Evolutionary conservation across 2,329 filamentous ascomycete genomes (phyloP).

Genomic region (Fusarium floridanum): DNA sequence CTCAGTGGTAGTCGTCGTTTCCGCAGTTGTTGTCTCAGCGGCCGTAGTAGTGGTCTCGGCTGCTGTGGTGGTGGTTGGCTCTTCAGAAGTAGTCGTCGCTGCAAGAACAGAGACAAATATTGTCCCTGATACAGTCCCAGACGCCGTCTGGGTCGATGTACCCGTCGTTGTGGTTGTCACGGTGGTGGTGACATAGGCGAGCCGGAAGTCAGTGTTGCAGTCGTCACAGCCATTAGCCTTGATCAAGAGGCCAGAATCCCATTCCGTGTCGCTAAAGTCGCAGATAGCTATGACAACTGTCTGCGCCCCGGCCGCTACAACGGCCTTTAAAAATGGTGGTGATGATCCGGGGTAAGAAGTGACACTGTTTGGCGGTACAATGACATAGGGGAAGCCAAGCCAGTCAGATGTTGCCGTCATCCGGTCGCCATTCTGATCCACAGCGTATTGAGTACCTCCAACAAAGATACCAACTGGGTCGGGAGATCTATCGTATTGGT

Average conservation of each 20-base stretch:
- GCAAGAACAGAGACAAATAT: not conserved
- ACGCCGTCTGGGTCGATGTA: not conserved
- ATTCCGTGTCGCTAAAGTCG: not conserved
- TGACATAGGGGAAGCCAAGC: not conserved
- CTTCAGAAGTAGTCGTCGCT: not conserved
- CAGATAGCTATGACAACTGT: not conserved
- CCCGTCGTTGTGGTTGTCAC: not conserved
- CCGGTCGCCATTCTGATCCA: not conserved
- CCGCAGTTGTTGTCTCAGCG: not conserved
- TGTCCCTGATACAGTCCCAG: slow-evolving; percentile 3
- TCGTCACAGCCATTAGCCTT: not conserved
- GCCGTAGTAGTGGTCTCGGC: not conserved
- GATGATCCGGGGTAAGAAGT: not conserved
- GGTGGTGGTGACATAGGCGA: slow-evolving; percentile 2
- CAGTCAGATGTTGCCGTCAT: not conserved
- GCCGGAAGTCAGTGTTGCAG: not conserved
- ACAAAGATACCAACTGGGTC: slow-evolving; percentile 2
- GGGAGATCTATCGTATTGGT: not conserved
- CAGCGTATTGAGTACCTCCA: not conserved
- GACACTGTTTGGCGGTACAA: not conserved
- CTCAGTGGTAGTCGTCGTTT: not conserved
- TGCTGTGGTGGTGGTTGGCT: not conserved
- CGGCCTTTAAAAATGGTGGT: not conserved
- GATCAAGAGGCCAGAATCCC: not conserved
- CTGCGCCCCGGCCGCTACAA: not conserved